phyloP scores from a whole-genome alignment of 202 grass and related monocot genomes.

The Elaeis oleifera region DNA sequence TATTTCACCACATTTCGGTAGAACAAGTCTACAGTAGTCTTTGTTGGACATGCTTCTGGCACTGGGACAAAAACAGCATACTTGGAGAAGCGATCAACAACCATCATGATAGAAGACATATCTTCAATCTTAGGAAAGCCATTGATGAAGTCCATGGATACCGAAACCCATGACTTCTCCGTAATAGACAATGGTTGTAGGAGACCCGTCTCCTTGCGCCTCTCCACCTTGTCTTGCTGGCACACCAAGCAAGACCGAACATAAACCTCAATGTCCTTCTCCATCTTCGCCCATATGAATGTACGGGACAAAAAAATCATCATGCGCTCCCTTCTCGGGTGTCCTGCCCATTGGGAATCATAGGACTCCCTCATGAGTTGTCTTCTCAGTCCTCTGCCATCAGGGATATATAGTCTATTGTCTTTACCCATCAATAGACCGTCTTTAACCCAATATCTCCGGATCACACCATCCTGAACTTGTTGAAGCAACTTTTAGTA shows the following conservation, averaged over 20 bases:
- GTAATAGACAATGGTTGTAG: neutral
- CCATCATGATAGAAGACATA: neutral
- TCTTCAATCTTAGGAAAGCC: neutral
- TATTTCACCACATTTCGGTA: neutral
- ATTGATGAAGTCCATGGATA: neutral
- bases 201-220: accelerated
- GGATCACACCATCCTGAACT: too few relatives aligned
- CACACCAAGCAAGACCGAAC: neutral
- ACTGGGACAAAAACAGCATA: neutral
- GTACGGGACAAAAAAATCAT: accelerated
- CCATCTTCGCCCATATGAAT: neutral
- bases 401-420: too few relatives aligned
- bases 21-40: neutral
- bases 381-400: too few relatives aligned
- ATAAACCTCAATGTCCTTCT: neutral
- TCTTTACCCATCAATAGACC: too few relatives aligned
- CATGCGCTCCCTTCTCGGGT: neutral
- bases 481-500: too few relatives aligned
- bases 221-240: neutral
- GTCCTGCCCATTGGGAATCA: neutral
- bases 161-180: neutral
- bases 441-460: too few relatives aligned
- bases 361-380: neutral
- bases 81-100: neutral
- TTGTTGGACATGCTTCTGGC: neutral